These are phyloP conservation scores for Alternaria triticina DNA, from an alignment of 2,329 filamentous ascomycete species.

Conservation along the genomic window DNA sequence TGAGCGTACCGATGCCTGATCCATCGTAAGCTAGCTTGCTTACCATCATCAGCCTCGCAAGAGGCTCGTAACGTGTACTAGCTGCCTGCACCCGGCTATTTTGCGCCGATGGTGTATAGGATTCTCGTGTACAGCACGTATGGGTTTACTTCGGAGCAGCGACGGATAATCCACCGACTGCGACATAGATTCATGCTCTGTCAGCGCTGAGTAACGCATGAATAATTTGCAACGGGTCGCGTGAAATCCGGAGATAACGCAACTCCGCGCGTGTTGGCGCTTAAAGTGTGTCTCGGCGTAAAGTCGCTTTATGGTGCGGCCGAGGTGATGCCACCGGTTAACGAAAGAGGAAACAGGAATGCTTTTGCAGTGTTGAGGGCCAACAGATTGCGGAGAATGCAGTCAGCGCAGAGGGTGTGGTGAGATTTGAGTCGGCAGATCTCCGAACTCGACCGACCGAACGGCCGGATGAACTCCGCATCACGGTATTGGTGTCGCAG, in stretches of 20 bases:
- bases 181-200: neutral
- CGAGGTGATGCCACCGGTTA: neutral
- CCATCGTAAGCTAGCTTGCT: neutral
- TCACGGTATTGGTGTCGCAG: neutral
- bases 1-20: neutral
- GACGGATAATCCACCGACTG: neutral
- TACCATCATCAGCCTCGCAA: neutral
- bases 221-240: neutral
- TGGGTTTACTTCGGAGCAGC: neutral
- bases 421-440: slow-evolving; percentile 1
- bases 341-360: neutral
- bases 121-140: neutral
- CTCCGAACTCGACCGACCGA: neutral
- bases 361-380: slow-evolving; percentile 5
- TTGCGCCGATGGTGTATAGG: neutral
- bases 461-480: slow-evolving; percentile 4
- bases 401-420: neutral
- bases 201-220: neutral
- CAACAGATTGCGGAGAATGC: neutral
- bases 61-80: neutral
- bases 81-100: neutral
- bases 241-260: neutral
- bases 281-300: neutral
- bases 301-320: neutral
- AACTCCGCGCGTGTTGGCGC: neutral